phyloP scores from a whole-genome alignment of 805 yeast genomes.

The Candida chilensis region DNA sequence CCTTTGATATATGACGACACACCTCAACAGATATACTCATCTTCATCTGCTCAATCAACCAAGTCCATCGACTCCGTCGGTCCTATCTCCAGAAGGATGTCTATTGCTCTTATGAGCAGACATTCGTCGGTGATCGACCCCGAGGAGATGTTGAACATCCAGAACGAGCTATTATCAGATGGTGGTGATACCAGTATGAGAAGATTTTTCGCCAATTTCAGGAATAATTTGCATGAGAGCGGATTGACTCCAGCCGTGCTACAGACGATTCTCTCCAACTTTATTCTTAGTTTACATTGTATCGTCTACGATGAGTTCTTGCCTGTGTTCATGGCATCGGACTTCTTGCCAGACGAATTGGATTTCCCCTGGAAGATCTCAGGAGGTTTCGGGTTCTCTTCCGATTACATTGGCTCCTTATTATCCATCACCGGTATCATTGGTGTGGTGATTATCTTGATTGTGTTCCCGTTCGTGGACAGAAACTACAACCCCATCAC shows the following conservation, averaged over 20 bases:
- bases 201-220: no score
- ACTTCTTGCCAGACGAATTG: conserved; percentile 12
- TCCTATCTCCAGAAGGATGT: conserved; percentile 17
- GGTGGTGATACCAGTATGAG: no score
- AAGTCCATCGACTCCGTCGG: conserved; percentile 10
- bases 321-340: conserved; percentile 42
- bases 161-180: no score
- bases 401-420: conserved; percentile 39
- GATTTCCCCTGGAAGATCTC: conserved; percentile 36
- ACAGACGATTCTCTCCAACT: conserved; percentile 22
- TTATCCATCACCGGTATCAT: conserved; percentile 44
- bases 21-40: background rate
- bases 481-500: conserved; percentile 33
- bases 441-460: conserved; percentile 39
- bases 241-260: conserved; percentile 21
- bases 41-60: conserved; percentile 5
- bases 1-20: no score
- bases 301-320: conserved; percentile 44
- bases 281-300: conserved; percentile 35
- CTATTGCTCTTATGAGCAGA: conserved; percentile 16
- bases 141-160: no score
- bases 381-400: conserved; percentile 44
- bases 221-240: no score
- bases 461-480: conserved; percentile 44
- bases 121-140: no score